Evolutionary conservation across 2,329 filamentous ascomycete species (phyloP).

Genomic region (Thermochaetoides dissita): DNA sequence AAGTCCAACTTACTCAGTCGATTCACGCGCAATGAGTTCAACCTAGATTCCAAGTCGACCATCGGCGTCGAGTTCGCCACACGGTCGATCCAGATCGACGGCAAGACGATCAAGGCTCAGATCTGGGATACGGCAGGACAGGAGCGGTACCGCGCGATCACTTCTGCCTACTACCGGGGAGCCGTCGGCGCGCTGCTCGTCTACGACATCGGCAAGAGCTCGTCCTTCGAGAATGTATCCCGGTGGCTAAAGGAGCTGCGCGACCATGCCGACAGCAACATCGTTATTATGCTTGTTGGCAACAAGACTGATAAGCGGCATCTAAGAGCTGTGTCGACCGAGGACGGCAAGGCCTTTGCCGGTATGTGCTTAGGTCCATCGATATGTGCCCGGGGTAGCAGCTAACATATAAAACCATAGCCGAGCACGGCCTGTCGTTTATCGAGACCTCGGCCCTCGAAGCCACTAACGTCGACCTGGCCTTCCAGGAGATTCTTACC

Average conservation of each 20-base stretch:
- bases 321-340: constrained; percentile 87
- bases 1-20: constrained; percentile 99
- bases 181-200: constrained; percentile 94
- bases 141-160: constrained; percentile 97
- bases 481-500: constrained; percentile 98
- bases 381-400: no score
- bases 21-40: constrained; percentile 99
- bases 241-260: constrained; percentile 98
- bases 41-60: constrained; percentile 97
- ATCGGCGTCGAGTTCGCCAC: constrained; percentile 99
- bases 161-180: constrained; percentile 95
- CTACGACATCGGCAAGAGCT: constrained; percentile 99
- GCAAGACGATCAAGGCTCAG: constrained; percentile 99
- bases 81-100: constrained; percentile 94
- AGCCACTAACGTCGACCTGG: constrained; percentile 96
- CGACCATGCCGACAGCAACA: constrained; percentile 96
- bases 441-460: constrained; percentile 98
- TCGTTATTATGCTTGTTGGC: constrained; percentile 98
- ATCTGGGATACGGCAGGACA: constrained; percentile 99
- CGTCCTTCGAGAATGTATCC: constrained; percentile 98
- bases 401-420: constrained; percentile 29
- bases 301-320: constrained; percentile 99
- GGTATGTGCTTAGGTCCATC: constrained; percentile 40
- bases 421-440: constrained; percentile 95
- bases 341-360: constrained; percentile 95